A percentile compares a stretch with the other conserved stretches of the same genome.
Evolutionary conservation across 306 rosid species (phyloP).

Genomic region (Gillenia trifoliata): DNA sequence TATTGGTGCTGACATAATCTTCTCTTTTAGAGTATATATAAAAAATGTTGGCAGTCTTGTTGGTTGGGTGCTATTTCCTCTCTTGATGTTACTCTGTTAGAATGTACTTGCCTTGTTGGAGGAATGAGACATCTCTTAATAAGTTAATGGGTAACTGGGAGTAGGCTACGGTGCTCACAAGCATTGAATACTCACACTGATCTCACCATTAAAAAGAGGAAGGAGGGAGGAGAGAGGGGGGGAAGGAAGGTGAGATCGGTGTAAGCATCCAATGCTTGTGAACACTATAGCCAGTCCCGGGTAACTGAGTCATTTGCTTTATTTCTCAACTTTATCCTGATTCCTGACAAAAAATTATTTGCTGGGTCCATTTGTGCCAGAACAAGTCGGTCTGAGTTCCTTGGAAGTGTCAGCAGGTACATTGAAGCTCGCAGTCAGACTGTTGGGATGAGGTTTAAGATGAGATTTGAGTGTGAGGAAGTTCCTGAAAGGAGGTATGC

Average conservation of each 20-base stretch:
- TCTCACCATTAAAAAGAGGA: no score
- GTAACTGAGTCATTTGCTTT: not conserved
- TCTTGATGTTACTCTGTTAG: not conserved
- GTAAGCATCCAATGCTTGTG: no score
- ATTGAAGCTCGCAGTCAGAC: conserved; percentile 88
- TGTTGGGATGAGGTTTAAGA: conserved; percentile 97
- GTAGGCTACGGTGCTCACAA: not conserved
- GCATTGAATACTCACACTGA: no score
- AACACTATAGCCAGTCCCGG: conserved; percentile 51
- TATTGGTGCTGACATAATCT: not conserved
- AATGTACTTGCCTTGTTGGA: not conserved
- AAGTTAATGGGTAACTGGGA: not conserved
- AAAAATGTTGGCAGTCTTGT: no score
- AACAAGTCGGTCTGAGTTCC: conserved; percentile 93
- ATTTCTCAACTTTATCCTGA: not conserved
- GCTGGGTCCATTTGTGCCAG: conserved; percentile 41
- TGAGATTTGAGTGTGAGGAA: conserved; percentile 99
- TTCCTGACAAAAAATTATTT: not conserved
- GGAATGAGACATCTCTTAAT: not conserved
- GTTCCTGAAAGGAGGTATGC: conserved; percentile 94
- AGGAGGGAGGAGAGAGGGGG: no score
- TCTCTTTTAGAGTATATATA: not conserved
- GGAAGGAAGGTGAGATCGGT: no score
- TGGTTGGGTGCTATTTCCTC: no score
- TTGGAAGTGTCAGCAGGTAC: conserved; percentile 85